phyloP scores from a whole-genome alignment of 2,329 filamentous ascomycete species.

The Plenodomus lindquistii region DNA sequence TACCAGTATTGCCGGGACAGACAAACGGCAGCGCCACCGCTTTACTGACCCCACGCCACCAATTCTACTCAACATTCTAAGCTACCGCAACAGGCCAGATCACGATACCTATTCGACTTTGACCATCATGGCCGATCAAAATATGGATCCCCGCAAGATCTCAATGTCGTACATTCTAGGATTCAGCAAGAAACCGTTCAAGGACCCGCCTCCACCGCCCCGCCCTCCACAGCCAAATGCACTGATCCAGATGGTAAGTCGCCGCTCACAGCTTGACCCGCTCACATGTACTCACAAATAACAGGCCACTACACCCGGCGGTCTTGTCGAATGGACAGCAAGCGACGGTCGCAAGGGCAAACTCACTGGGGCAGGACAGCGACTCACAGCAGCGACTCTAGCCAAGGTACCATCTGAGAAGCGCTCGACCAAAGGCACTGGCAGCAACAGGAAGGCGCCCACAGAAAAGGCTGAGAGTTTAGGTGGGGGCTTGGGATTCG shows the following conservation, averaged over 20 bases:
- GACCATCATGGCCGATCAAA: slow-evolving; percentile 16
- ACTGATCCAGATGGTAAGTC: slow-evolving; percentile 18
- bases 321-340: slow-evolving; percentile 36
- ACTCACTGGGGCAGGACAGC: slow-evolving; percentile 19
- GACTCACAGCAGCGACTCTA: slow-evolving; percentile 17
- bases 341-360: slow-evolving; percentile 39
- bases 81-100: background rate
- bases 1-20: no score
- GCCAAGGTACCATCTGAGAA: slow-evolving; percentile 14
- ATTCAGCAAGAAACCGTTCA: slow-evolving; percentile 36
- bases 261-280: background rate
- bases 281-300: slow-evolving; percentile 1
- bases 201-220: slow-evolving; percentile 18
- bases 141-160: slow-evolving; percentile 16
- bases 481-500: background rate
- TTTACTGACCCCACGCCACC: no score
- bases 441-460: slow-evolving; percentile 2
- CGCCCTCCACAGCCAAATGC: slow-evolving; percentile 11
- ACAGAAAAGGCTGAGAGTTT: background rate
- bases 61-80: background rate
- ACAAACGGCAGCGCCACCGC: no score
- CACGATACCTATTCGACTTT: background rate
- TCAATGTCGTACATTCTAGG: slow-evolving; percentile 36
- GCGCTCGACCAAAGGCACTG: slow-evolving; percentile 4
- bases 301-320: slow-evolving; percentile 28